A percentile compares a stretch with the other conserved stretches of the same genome.
Conservation (phyloP, 2,329 filamentous ascomycete genomes). For the Diplodia corticola region DNA sequence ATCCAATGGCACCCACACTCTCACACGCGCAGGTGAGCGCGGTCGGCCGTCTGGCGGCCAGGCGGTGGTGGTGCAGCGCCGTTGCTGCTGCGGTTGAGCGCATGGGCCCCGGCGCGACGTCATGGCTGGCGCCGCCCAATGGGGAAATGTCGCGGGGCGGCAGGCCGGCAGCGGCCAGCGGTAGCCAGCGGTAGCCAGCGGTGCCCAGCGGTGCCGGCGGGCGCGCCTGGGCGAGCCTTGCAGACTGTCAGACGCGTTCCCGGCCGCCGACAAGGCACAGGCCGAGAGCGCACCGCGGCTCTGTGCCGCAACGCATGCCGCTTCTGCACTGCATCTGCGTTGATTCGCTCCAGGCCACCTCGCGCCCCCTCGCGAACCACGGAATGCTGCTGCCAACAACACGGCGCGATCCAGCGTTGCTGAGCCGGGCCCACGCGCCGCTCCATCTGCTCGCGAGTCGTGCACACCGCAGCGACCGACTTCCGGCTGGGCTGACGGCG, state of each 20-base stretch:
- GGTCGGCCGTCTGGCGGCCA: neutral
- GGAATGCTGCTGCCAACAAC: slow-evolving; percentile 1
- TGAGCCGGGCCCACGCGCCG: neutral
- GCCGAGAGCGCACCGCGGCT: slow-evolving; percentile 14
- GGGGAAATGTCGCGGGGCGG: too few relatives aligned
- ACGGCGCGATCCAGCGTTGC: neutral
- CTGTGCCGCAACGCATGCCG: neutral
- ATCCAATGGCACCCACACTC: neutral
- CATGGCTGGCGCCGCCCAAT: slow-evolving; percentile 7
- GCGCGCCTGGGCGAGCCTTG: neutral
- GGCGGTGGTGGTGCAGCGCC: neutral
- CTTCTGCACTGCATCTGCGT: neutral
- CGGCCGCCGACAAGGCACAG: slow-evolving; percentile 9
- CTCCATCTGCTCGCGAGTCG: neutral
- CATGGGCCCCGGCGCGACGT: neutral
- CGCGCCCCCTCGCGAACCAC: neutral
- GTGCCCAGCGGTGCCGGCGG: neutral
- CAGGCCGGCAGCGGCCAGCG: neutral
- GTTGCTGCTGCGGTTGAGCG: neutral
- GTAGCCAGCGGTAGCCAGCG: neutral
- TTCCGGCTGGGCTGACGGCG: neutral
- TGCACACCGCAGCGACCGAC: slow-evolving; percentile 1
- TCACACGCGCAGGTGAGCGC: neutral
- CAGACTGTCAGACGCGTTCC: slow-evolving; percentile 11
- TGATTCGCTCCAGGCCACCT: slow-evolving; percentile 1